Conservation (phyloP, 805 yeast genomes). For the Candida jianshihensis region DNA sequence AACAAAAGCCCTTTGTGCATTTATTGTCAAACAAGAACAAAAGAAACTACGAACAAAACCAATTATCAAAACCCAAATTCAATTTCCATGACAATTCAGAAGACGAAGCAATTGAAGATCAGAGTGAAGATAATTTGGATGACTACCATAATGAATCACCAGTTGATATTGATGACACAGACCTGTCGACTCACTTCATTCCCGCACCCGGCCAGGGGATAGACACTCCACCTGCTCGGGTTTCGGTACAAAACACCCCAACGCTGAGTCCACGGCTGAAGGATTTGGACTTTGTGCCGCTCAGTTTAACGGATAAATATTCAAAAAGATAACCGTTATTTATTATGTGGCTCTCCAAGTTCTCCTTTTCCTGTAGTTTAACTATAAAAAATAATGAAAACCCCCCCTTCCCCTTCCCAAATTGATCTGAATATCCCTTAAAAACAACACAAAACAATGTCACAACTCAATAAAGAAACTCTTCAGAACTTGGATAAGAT, state of each 20-base stretch:
- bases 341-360: too few relatives aligned
- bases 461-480: too few relatives aligned
- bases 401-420: too few relatives aligned
- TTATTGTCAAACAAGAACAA: slow-evolving; percentile 51
- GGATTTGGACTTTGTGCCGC: slow-evolving; percentile 1
- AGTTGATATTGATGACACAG: slow-evolving; percentile 23
- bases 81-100: slow-evolving; percentile 19
- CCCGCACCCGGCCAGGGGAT: slow-evolving; percentile 22
- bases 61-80: slow-evolving; percentile 19
- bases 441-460: too few relatives aligned
- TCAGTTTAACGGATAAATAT: too few relatives aligned
- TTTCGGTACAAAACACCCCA: slow-evolving; percentile 12
- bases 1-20: slow-evolving; percentile 74
- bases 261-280: slow-evolving; percentile 10
- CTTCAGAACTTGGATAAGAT: too few relatives aligned
- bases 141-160: slow-evolving; percentile 19
- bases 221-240: slow-evolving; percentile 17
- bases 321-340: too few relatives aligned
- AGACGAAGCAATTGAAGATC: slow-evolving; percentile 12
- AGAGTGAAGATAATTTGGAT: slow-evolving; percentile 12
- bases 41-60: slow-evolving; percentile 31
- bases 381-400: too few relatives aligned
- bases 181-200: slow-evolving; percentile 17
- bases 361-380: too few relatives aligned
- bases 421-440: too few relatives aligned